Evolutionary conservation across 1,284 basidiomycete genomes (phyloP), one percentile per base, ranked within the genome.

Genomic region (Ceratobasidium papillatum): DNA sequence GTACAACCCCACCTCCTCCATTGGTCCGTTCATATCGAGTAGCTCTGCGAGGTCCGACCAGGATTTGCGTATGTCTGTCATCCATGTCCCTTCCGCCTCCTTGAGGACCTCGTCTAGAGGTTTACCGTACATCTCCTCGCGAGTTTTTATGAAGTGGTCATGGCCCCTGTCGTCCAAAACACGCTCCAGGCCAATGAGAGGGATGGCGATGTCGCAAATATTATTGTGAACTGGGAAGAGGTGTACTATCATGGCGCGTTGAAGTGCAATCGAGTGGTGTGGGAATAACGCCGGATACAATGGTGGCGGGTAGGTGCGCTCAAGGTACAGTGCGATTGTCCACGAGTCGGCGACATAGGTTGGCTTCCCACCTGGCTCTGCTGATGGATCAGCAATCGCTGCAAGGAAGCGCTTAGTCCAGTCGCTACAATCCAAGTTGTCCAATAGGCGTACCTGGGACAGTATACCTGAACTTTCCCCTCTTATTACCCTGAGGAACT

Each of bases 401-500:
- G 73, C 65, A 30, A 27, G n/a, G 38, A 43, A 14, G 19, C 5
- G n/a, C 2, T 52, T 25, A 66, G 25, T 66, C 14, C n/a, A n/a
- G 32, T 3, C 11, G 38, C 4, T 9, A 76, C 51, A 14, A 75
- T 77, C 25, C n/a, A 38, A 4, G 22, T n/a, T n/a, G n/a, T n/a
- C 30, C 1, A 34, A 22, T 3, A 2, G 11, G 30, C 1, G 1
- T 45, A 63, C 59, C 49, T 74, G 62, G 71, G 27, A 74, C 47
- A 4, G 68, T 78, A 74, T 36, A 71, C 43, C 54, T 64, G 34
- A 19, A 78, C 74, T 49, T 75, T 65, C 64, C 71, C 65, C 11
- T n/a, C 69, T 54, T 17, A 19, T 5, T 41, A 7, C 78, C 77
- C 0, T 80, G 80, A 14, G 77, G 68, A 0, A 80, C 81, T 0